Conservation (phyloP, 2,329 filamentous ascomycete species). For the Fusarium sp. region DNA sequence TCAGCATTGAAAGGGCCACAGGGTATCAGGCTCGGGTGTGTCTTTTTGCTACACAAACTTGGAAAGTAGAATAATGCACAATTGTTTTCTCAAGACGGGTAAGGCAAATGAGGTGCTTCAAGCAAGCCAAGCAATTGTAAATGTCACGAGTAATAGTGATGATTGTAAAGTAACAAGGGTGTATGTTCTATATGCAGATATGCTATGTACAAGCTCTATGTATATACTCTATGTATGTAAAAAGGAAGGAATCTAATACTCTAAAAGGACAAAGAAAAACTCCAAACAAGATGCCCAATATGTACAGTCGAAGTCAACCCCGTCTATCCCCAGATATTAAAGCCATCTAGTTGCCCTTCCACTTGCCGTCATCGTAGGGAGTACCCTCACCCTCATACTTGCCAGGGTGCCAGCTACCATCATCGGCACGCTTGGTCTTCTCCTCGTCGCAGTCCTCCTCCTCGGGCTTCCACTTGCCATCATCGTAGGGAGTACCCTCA, state of each 20-base stretch:
- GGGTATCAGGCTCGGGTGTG: not conserved
- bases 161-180: not conserved
- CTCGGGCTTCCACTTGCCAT: slow-evolving; percentile 11
- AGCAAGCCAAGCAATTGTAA: not conserved
- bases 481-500: not conserved
- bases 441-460: not conserved
- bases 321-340: not conserved
- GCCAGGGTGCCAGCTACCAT: slow-evolving; percentile 21
- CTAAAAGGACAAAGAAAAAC: not conserved
- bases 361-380: slow-evolving; percentile 8
- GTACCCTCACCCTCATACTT: slow-evolving; percentile 18
- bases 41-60: not conserved
- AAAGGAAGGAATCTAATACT: not conserved
- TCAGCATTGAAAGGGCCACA: not conserved
- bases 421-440: slow-evolving; percentile 8
- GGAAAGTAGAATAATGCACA: not conserved
- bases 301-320: not conserved
- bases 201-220: not conserved
- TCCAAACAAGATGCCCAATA: not conserved
- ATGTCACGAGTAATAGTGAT: rapidly evolving
- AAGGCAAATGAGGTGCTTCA: not conserved
- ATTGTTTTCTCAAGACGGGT: not conserved
- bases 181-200: not conserved
- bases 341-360: not conserved
- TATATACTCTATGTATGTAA: not conserved